Conservation (phyloP, 371 early-diverging fungal species). For the Lichtheimia ramosa region DNA sequence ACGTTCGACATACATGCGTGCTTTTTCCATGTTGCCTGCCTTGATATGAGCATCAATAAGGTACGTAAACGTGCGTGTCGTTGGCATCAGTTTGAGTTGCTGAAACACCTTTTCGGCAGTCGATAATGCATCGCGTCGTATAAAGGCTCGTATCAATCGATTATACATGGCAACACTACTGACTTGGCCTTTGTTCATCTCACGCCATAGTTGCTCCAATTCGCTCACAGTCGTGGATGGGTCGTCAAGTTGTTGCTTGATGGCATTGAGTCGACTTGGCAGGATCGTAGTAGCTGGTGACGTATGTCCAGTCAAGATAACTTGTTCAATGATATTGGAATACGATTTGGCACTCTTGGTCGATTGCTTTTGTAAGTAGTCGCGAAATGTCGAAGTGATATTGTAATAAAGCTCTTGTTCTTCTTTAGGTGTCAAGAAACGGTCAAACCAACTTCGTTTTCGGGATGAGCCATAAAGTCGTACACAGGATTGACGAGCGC, state of each 20-base stretch:
- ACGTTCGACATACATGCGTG: conserved; percentile 20
- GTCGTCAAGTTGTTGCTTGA: conserved; percentile 24
- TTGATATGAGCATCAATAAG: conserved; percentile 36
- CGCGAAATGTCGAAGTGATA: conserved; percentile 44
- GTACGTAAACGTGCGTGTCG: conserved; percentile 35
- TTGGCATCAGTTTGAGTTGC: conserved; percentile 28
- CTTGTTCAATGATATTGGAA: conserved; percentile 44
- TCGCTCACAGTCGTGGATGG: conserved; percentile 12
- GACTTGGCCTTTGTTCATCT: conserved; percentile 21
- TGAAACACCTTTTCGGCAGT: conserved; percentile 25
- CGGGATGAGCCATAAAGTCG: conserved; percentile 6
- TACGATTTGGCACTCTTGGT: conserved; percentile 30
- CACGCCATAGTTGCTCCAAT: conserved; percentile 17
- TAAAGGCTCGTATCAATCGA: conserved; percentile 37
- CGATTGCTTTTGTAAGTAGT: conserved; percentile 31
- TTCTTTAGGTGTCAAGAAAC: conserved; percentile 41
- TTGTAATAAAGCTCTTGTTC: conserved; percentile 40
- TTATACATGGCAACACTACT: conserved; percentile 31
- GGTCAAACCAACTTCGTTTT: conserved; percentile 28
- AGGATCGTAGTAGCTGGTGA: conserved; percentile 14
- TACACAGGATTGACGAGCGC: background rate
- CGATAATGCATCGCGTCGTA: conserved; percentile 15
- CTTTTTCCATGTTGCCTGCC: conserved; percentile 16
- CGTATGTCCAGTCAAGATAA: conserved; percentile 19
- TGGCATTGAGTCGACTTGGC: conserved; percentile 17